These are phyloP conservation scores for Polytolypa hystricis DNA, from an alignment of 2,329 filamentous ascomycete species.

Conservation along the genomic window DNA sequence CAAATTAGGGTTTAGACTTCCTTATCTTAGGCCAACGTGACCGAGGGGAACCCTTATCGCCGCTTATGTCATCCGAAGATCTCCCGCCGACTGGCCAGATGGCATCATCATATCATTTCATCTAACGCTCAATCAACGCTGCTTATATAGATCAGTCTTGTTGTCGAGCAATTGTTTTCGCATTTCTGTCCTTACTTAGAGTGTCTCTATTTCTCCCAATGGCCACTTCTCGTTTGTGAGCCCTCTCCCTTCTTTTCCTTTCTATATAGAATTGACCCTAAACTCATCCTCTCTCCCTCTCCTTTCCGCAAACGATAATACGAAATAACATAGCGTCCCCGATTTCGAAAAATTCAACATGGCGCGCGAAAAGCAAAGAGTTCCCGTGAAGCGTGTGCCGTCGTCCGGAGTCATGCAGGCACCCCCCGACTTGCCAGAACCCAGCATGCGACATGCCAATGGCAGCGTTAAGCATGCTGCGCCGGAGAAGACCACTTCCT, in stretches of 20 bases:
- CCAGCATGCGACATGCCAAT: conserved; percentile 21
- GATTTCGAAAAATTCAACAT: conserved; percentile 32
- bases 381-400: conserved; percentile 52
- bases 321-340: too few species aligned
- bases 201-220: background rate
- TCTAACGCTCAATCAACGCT: too few species aligned
- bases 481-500: conserved; percentile 13
- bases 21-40: too few species aligned
- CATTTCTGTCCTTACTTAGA: background rate
- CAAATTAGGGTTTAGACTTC: too few species aligned
- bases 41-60: too few species aligned
- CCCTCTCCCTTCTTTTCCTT: too few species aligned
- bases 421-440: conserved; percentile 22
- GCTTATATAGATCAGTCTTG: too few species aligned
- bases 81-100: conserved; percentile 1
- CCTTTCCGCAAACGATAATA: too few species aligned
- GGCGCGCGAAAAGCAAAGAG: conserved; percentile 60
- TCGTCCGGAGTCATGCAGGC: conserved; percentile 53
- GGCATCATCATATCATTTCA: too few species aligned
- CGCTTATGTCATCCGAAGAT: conserved; percentile 4
- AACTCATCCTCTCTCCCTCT: too few species aligned
- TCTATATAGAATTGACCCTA: too few species aligned
- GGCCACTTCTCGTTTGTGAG: background rate
- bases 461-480: conserved; percentile 14
- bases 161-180: too few species aligned